Percentiles rank a stretch among this genome's conserved stretches.
phyloP scores from a whole-genome alignment of 495 filamentous ascomycete genomes.

The Aspergillus avenaceus region DNA sequence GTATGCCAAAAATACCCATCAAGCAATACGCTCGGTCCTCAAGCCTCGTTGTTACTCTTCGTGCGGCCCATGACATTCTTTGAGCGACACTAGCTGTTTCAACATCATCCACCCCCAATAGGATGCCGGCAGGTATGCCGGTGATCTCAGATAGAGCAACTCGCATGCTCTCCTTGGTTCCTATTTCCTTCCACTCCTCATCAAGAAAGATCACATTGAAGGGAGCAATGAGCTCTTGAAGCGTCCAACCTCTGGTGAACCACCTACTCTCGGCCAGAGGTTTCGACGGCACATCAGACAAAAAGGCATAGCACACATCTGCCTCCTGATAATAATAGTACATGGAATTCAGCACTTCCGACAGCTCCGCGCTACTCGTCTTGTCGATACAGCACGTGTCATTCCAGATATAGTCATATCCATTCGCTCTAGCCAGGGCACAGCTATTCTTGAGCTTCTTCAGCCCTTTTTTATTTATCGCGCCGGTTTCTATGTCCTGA shows the following conservation, averaged over 20 bases:
- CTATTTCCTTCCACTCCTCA: constrained; percentile 16
- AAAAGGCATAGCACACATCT: constrained; percentile 29
- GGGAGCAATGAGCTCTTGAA: constrained; percentile 35
- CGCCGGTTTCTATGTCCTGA: constrained; percentile 13
- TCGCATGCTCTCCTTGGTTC: constrained; percentile 13
- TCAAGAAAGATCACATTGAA: constrained; percentile 16
- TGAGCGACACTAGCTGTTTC: constrained; percentile 1
- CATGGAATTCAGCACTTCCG: constrained; percentile 46
- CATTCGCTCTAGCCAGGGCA: background rate
- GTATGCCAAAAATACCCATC: constrained; percentile 1
- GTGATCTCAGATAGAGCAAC: constrained; percentile 14
- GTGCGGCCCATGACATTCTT: constrained; percentile 2
- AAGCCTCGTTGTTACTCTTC: background rate
- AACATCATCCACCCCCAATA: constrained; percentile 1
- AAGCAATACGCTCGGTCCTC: background rate
- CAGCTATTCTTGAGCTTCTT: background rate
- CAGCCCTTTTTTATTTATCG: background rate
- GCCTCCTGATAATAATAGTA: constrained; percentile 32
- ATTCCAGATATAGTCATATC: constrained; percentile 10
- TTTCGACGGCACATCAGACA: constrained; percentile 21
- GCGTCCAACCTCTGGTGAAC: constrained; percentile 38
- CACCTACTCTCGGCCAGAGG: constrained; percentile 16
- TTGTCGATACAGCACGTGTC: constrained; percentile 40
- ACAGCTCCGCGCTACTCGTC: constrained; percentile 33
- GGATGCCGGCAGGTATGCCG: constrained; percentile 5